Evolutionary conservation across 345 rosid genomes (phyloP), one percentile per base, ranked within the genome.

Genomic region (Carallia pectinifolia): DNA sequence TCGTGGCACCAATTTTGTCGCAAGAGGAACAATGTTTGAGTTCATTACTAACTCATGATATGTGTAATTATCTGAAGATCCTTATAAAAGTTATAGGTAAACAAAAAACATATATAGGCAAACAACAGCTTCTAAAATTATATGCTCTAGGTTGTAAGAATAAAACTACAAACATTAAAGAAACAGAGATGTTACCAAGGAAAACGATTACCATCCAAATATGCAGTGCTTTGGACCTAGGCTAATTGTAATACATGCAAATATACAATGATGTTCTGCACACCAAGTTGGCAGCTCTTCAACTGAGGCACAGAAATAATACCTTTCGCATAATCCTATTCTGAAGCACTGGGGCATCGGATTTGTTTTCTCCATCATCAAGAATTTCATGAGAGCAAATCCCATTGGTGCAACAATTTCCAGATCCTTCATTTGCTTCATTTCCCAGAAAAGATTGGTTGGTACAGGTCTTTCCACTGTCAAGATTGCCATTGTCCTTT

Each of bases 331-430:
- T 89, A 73, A 92, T 69, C 74, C 73, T 93, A 68, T 74, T 82
- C 61, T 55, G 73, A 65, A n/a, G 50, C 33, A 58, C 69, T 53
- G 71, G 83, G 53, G 74, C 71, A 68, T 69, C 71, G 29, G 78
- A 73, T 71, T 77, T 79, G 33, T 73, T 75, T 58, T 78, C 87
- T 62, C 88, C 82, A 50, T 92, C 81, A 60, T 67, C 85, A 65
- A 96, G 97, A 75, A 92, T 89, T 75, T 92, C 97, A 76, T 88
- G 96, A 69, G 99, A 86, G 79, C 95, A 96, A 73, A 96, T 90
- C 64, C 88, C 92, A 79, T 88, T 87, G 61, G 71, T 75, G 74
- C 84, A 81, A 67, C 67, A 70, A 68, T 62, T 68, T 71, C 79
- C 90, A 33, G 77, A 71, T 71, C 66, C 79, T 60, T 76, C 86